Evolutionary conservation across 768 basidiomycete genomes (phyloP).

Genomic region (Phlebiopsis flavidoalba): DNA sequence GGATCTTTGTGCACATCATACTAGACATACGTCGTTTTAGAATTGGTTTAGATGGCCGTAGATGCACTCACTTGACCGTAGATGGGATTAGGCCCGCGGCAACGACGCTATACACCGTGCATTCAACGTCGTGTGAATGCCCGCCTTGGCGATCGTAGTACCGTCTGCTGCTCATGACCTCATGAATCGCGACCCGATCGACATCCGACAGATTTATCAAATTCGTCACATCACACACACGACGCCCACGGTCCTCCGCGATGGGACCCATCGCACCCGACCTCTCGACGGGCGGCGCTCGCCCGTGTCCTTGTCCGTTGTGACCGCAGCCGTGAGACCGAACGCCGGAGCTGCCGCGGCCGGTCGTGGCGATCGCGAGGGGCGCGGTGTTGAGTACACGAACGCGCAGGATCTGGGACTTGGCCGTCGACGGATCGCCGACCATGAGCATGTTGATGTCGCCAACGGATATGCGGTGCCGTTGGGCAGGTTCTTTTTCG

Average conservation of each 20-base stretch:
- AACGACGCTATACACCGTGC: slow-evolving; percentile 95
- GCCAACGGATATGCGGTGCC: slow-evolving; percentile 93
- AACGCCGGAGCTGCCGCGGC: slow-evolving; percentile 98
- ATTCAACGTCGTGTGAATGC: slow-evolving; percentile 97
- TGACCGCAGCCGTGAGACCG: slow-evolving; percentile 97
- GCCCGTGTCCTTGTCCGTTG: slow-evolving; percentile 96
- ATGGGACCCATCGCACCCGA: slow-evolving; percentile 99
- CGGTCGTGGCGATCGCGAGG: slow-evolving; percentile 96
- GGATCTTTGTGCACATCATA: slow-evolving; percentile 99
- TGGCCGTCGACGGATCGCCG: slow-evolving; percentile 98
- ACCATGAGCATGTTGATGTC: slow-evolving; percentile 99
- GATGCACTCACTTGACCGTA: slow-evolving; percentile 76
- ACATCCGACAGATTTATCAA: slow-evolving; percentile 99
- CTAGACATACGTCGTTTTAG: slow-evolving; percentile 39
- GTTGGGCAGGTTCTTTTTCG: slow-evolving; percentile 96
- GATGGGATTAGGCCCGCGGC: slow-evolving; percentile 98
- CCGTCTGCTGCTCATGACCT: slow-evolving; percentile 99
- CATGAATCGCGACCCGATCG: slow-evolving; percentile 98
- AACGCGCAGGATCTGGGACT: slow-evolving; percentile 93
- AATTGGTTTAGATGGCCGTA: background rate
- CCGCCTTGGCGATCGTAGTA: slow-evolving; percentile 99
- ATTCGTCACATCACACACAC: slow-evolving; percentile 99
- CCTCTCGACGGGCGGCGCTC: slow-evolving; percentile 95
- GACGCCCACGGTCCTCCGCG: slow-evolving; percentile 95
- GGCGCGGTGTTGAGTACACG: slow-evolving; percentile 88